Evolutionary conservation across 352 stramenopile species (phyloP).

Genomic region (Labyrinthula sp.): DNA sequence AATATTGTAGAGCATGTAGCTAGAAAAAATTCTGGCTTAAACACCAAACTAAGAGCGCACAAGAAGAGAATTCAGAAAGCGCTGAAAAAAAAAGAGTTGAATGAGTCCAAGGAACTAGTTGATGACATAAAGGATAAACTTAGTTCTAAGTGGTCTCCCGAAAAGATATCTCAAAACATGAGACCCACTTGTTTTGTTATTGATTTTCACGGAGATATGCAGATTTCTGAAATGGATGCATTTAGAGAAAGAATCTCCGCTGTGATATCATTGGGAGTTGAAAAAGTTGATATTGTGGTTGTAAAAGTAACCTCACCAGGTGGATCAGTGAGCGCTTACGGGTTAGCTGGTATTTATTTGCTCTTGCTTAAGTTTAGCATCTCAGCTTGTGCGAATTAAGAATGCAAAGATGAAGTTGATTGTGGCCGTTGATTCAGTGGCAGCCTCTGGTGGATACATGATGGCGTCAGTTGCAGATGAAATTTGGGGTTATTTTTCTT

Average conservation of each 20-base stretch:
- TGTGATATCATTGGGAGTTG: constrained; percentile 5
- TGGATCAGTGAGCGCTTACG: constrained; percentile 52
- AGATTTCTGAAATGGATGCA: constrained; percentile 20
- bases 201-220: constrained; percentile 22
- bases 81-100: too few species aligned
- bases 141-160: too few species aligned
- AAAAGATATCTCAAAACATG: too few species aligned
- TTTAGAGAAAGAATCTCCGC: constrained; percentile 21
- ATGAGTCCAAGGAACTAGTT: too few species aligned
- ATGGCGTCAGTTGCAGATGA: constrained; percentile 50
- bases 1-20: too few species aligned
- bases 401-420: constrained; percentile 42
- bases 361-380: too few species aligned
- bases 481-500: too few species aligned
- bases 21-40: too few species aligned
- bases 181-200: constrained; percentile 19
- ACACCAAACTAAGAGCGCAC: too few species aligned
- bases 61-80: too few species aligned
- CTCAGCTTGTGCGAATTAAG: constrained; percentile 45
- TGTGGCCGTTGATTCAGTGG: constrained; percentile 54
- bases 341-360: too few species aligned
- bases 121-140: too few species aligned
- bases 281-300: constrained; percentile 13
- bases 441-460: constrained; percentile 53
- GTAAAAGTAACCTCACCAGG: constrained; percentile 46